A percentile compares a stretch with the other conserved stretches of the same genome.
These are phyloP conservation scores for Xylariaceae sp. DNA, from an alignment of 2,329 filamentous ascomycete genomes.

Conservation along the genomic window DNA sequence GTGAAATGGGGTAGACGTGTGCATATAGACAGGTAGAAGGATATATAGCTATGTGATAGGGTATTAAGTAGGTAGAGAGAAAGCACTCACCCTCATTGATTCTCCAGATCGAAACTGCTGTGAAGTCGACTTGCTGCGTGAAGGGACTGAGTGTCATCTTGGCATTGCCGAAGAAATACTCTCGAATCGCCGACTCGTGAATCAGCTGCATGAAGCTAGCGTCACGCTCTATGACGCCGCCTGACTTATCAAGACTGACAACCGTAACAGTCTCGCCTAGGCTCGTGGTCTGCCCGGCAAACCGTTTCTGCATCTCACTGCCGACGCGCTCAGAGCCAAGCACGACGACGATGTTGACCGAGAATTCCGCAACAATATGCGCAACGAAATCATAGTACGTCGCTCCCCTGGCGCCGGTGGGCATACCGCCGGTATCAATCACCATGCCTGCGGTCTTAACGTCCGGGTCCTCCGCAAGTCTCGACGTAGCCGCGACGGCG, in stretches of 20 bases:
- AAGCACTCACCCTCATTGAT: constrained; percentile 62
- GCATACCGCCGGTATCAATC: constrained; percentile 79
- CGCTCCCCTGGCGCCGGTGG: constrained; percentile 46
- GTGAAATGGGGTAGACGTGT: neutral
- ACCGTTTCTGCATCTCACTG: constrained; percentile 74
- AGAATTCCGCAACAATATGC: constrained; percentile 70
- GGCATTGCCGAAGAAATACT: constrained; percentile 91
- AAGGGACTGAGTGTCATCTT: constrained; percentile 82
- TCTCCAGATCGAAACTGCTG: constrained; percentile 75
- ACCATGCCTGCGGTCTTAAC: constrained; percentile 79
- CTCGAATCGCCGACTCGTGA: constrained; percentile 78
- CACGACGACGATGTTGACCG: constrained; percentile 79
- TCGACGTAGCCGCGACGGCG: constrained; percentile 77
- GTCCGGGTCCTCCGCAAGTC: constrained; percentile 75
- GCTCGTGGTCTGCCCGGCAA: constrained; percentile 60
- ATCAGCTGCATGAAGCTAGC: constrained; percentile 74
- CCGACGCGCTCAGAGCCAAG: constrained; percentile 80
- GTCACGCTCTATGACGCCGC: constrained; percentile 81
- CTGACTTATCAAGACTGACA: constrained; percentile 81
- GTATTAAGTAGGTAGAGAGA: neutral
- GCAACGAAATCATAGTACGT: constrained; percentile 77
- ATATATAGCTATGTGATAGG: neutral
- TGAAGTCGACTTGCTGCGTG: constrained; percentile 82
- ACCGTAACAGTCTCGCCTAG: constrained; percentile 74
- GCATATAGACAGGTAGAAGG: neutral